Evolutionary conservation across 164 flowering plant species (phyloP).

Genomic region (Stephania japonica): DNA sequence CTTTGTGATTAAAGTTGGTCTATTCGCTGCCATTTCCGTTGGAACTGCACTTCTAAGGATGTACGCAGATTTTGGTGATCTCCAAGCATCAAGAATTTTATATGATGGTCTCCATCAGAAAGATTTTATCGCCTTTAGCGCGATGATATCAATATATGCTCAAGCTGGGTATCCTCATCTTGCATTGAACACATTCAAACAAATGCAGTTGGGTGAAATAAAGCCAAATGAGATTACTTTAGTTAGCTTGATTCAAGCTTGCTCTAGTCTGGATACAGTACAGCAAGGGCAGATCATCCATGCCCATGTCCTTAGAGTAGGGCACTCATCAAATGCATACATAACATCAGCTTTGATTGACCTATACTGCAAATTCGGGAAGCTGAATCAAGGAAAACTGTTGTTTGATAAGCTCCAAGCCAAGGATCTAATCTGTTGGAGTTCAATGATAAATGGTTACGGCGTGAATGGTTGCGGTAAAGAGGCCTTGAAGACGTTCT

Average conservation of each 20-base stretch:
- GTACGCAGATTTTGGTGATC: slow-evolving; percentile 45
- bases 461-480: slow-evolving; percentile 53
- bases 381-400: slow-evolving; percentile 31
- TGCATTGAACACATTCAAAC: slow-evolving; percentile 34
- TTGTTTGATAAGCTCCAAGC: slow-evolving; percentile 35
- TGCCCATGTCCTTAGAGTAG: slow-evolving; percentile 32
- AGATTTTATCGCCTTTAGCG: slow-evolving; percentile 59
- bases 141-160: slow-evolving; percentile 43
- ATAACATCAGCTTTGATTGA: slow-evolving; percentile 50
- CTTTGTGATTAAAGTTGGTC: slow-evolving; percentile 35
- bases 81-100: slow-evolving; percentile 23
- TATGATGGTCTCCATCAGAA: slow-evolving; percentile 36
- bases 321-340: slow-evolving; percentile 36
- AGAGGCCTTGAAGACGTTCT: slow-evolving; percentile 47
- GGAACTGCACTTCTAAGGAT: slow-evolving; percentile 44
- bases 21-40: slow-evolving; percentile 26
- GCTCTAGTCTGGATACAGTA: slow-evolving; percentile 33
- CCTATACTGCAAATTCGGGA: slow-evolving; percentile 56
- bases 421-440: slow-evolving; percentile 60
- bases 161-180: slow-evolving; percentile 27
- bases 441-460: slow-evolving; percentile 63
- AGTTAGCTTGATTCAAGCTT: slow-evolving; percentile 48
- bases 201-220: slow-evolving; percentile 38
- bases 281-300: slow-evolving; percentile 47
- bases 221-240: slow-evolving; percentile 46